phyloP scores from a whole-genome alignment of 441 rosid species.

The Viola pubescens region DNA sequence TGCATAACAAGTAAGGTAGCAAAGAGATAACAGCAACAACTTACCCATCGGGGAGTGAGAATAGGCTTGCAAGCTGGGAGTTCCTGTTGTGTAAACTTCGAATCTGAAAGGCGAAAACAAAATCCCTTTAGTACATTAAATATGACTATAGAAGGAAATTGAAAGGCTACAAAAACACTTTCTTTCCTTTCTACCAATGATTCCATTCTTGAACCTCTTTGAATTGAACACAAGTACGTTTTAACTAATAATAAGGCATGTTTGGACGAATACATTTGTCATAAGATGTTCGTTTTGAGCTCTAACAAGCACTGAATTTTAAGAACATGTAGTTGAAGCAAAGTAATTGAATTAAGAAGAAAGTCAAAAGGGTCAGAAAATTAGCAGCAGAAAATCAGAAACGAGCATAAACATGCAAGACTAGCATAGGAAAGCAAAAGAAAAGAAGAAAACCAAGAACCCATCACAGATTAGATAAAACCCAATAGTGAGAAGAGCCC shows the following conservation, averaged over 20 bases:
- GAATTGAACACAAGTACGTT: too few species aligned
- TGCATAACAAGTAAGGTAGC: neutral
- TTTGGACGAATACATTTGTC: too few species aligned
- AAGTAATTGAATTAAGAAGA: too few species aligned
- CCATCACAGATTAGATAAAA: neutral
- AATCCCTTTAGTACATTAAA: neutral
- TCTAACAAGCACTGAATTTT: too few species aligned
- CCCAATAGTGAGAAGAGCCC: neutral
- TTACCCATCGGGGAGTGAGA: slow-evolving; percentile 91
- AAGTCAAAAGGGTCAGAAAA: too few species aligned
- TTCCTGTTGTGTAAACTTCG: slow-evolving; percentile 90
- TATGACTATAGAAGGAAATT: neutral
- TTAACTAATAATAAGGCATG: too few species aligned
- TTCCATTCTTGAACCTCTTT: too few species aligned
- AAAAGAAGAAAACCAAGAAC: neutral
- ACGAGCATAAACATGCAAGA: neutral
- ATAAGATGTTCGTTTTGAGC: too few species aligned
- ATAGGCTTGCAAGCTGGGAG: slow-evolving; percentile 99
- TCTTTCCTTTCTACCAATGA: neutral
- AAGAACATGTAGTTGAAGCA: too few species aligned
- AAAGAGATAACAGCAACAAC: neutral
- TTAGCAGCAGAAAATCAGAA: neutral
- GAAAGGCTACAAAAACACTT: neutral
- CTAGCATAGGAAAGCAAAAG: neutral
- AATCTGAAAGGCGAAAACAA: slow-evolving; percentile 48